Evolutionary conservation across 352 stramenopile species (phyloP).

Genomic region (Phytophthora meadii): DNA sequence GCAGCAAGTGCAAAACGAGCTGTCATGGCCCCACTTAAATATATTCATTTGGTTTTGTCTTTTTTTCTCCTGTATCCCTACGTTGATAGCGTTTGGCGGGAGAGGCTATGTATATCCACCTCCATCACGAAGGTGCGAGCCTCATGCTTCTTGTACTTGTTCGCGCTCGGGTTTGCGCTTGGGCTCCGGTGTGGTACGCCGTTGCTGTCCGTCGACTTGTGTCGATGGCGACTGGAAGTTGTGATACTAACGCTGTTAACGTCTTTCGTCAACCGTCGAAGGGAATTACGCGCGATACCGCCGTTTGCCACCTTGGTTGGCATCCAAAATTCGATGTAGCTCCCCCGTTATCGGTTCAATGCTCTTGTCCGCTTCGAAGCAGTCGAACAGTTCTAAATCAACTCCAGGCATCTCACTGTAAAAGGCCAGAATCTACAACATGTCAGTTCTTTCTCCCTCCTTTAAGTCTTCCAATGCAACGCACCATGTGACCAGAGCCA

Average conservation of each 20-base stretch:
- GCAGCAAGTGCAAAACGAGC: background rate
- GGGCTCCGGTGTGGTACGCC: conserved; percentile 2
- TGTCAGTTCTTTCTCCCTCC: too few species aligned
- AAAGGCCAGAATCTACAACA: conserved; percentile 80
- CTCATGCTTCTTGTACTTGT: conserved; percentile 6
- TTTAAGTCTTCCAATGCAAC: conserved; percentile 6
- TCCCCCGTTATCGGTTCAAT: conserved; percentile 79
- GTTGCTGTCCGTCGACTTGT: conserved; percentile 2
- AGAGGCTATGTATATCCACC: background rate
- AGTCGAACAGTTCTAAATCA: conserved; percentile 84
- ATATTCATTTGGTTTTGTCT: conserved; percentile 58
- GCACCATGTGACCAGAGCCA: conserved; percentile 71
- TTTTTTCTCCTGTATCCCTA: conserved; percentile 8
- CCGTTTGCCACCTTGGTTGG: conserved; percentile 40
- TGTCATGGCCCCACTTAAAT: conserved; percentile 49
- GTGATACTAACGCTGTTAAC: background rate
- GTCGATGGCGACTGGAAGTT: conserved; percentile 7
- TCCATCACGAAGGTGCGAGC: background rate
- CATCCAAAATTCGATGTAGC: conserved; percentile 73
- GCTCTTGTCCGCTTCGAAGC: conserved; percentile 77
- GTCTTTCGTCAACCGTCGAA: background rate
- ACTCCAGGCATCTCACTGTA: conserved; percentile 83
- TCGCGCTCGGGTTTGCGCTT: conserved; percentile 3
- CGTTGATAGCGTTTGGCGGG: conserved; percentile 1
- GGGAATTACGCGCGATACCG: conserved; percentile 30